Conservation (phyloP, 2,329 filamentous ascomycete species). For the Penicillium griseofulvum region DNA sequence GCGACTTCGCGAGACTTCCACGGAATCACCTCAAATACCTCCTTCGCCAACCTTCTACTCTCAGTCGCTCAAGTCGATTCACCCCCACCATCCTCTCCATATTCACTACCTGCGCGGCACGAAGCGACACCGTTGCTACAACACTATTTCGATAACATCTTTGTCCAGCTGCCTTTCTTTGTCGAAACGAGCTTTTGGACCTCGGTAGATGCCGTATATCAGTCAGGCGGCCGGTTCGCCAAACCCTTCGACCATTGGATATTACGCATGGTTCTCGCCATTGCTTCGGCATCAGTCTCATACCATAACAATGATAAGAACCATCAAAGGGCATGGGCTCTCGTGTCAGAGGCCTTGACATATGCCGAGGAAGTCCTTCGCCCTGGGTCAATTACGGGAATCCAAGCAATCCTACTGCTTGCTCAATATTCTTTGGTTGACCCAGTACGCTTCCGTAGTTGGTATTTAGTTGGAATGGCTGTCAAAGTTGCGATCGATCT, state of each 20-base stretch:
- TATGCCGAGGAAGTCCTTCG: conserved; percentile 79
- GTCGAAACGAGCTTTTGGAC: conserved; percentile 74
- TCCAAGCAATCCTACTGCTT: conserved; percentile 81
- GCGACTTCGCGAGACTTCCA: conserved; percentile 93
- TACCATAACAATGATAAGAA: conserved; percentile 62
- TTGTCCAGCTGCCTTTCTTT: conserved; percentile 77
- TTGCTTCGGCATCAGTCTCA: conserved; percentile 73
- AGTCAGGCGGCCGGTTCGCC: conserved; percentile 62
- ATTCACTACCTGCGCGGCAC: conserved; percentile 69
- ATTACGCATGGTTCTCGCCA: conserved; percentile 84
- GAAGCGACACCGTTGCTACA: conserved; percentile 68
- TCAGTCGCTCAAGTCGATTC: conserved; percentile 75
- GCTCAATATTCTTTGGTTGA: conserved; percentile 89
- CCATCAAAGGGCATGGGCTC: conserved; percentile 59
- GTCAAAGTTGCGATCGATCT: conserved; percentile 84
- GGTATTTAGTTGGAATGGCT: conserved; percentile 89
- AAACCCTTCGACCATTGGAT: conserved; percentile 75
- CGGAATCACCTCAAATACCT: conserved; percentile 82
- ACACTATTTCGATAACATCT: conserved; percentile 81
- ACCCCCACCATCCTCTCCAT: conserved; percentile 59
- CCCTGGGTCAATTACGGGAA: conserved; percentile 79
- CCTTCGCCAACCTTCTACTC: conserved; percentile 82
- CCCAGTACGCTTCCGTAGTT: conserved; percentile 86
- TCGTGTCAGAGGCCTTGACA: conserved; percentile 66
- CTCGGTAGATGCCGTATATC: conserved; percentile 78